Percentiles rank a stretch among this genome's conserved stretches.
These are phyloP conservation scores for Monosporozyma aquatica DNA, from an alignment of 805 yeast species.

Conservation along the genomic window DNA sequence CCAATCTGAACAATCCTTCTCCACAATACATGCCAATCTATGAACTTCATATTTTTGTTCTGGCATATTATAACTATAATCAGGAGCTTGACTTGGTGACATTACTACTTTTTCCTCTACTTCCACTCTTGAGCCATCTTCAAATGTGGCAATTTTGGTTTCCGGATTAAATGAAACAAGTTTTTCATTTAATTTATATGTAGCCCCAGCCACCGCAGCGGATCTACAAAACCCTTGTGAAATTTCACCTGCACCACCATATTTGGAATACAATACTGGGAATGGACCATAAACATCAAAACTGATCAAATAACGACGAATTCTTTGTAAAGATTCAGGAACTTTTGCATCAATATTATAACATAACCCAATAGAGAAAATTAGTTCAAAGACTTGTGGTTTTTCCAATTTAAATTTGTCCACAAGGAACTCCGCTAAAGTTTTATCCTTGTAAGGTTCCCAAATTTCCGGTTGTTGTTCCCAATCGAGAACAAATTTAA, in stretches of 20 bases:
- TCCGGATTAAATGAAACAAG: conserved; percentile 56
- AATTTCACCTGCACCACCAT: conserved; percentile 92
- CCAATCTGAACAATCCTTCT: conserved; percentile 87
- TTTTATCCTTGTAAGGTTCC: conserved; percentile 43
- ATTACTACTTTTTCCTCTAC: conserved; percentile 74
- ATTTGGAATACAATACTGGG: conserved; percentile 86
- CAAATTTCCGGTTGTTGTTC: conserved; percentile 50
- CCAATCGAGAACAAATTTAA: conserved; percentile 75
- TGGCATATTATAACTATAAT: conserved; percentile 35
- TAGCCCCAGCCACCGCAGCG: conserved; percentile 96
- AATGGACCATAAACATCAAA: conserved; percentile 90
- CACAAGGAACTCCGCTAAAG: conserved; percentile 51
- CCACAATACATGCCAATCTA: conserved; percentile 73
- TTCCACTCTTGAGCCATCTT: conserved; percentile 65
- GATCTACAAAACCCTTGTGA: conserved; percentile 95
- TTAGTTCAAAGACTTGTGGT: conserved; percentile 74
- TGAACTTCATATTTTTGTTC: conserved; percentile 49
- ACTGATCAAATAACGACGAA: conserved; percentile 73
- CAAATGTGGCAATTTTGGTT: conserved; percentile 57
- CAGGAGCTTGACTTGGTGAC: conserved; percentile 59
- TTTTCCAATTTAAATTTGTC: conserved; percentile 60
- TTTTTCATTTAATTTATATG: conserved; percentile 71
- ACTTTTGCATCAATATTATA: conserved; percentile 52
- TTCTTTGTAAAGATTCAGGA: conserved; percentile 67
- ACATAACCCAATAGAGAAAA: conserved; percentile 78